Evolutionary conservation across 805 yeast species (phyloP).

Genomic region (Yarrowia hollandica): DNA sequence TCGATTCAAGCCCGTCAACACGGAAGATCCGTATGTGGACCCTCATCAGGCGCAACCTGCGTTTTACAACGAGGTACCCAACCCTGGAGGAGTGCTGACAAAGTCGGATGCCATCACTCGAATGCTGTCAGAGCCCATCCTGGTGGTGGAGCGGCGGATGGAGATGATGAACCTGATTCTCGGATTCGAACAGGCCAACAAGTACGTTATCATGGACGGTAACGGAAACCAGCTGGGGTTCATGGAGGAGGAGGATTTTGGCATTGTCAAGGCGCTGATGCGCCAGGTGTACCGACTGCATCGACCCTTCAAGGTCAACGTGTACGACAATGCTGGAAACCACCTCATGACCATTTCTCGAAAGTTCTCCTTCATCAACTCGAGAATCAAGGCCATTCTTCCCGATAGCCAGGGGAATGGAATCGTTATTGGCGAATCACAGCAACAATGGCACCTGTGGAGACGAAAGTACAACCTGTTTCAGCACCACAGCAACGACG

Average conservation of each 20-base stretch:
- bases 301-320: conserved; percentile 59
- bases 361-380: conserved; percentile 85
- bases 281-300: conserved; percentile 83
- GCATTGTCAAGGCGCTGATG: conserved; percentile 65
- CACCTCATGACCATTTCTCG: conserved; percentile 57
- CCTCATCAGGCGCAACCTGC: conserved; percentile 19
- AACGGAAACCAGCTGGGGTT: conserved; percentile 74
- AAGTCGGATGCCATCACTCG: conserved; percentile 59
- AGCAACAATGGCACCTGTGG: conserved; percentile 96
- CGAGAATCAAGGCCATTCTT: conserved; percentile 72
- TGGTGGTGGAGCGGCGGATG: conserved; percentile 82
- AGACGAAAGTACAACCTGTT: conserved; percentile 84
- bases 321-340: conserved; percentile 41
- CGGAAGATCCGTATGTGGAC: conserved; percentile 2
- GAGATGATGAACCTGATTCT: conserved; percentile 84
- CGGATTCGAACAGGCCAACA: conserved; percentile 91
- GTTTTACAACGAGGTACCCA: conserved; percentile 31
- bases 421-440: conserved; percentile 72
- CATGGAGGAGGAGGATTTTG: conserved; percentile 78
- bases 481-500: conserved; percentile 43
- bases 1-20: conserved; percentile 4
- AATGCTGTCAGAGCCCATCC: conserved; percentile 73
- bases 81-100: conserved; percentile 53
- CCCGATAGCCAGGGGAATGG: conserved; percentile 53
- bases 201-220: conserved; percentile 67